Base-by-base conservation (phyloP, 768 basidiomycete genomes). In the Amanita brunnescens region DNA sequence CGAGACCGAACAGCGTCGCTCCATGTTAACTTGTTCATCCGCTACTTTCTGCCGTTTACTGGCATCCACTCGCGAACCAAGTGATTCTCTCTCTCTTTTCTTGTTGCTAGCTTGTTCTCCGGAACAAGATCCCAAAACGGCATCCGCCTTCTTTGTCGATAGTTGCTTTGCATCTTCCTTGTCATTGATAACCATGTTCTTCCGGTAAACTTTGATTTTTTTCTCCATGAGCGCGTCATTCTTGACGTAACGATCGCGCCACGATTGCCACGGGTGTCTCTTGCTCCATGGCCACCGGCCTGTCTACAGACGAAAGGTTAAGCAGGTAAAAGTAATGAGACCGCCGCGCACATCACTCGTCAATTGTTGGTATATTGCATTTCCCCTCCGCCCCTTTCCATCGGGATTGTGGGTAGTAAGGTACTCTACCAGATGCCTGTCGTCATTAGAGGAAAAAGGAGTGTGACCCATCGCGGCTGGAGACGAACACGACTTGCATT, bases 161-260 rank as follows among this genome's bases (percentile, higher is more conserved):
- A 4, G 26, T 39, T 18, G 18, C 44, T 49, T 52, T n/a, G 24
- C 53, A 52, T 56, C 56, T 35, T 42, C 53, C 52, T 47, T 53
- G 20, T 24, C n/a, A 5, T 41, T 13, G 42, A 5, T 38, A 59
- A 54, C 47, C 61, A 60, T 16, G 20, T 54, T 68, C 51, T 54
- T 49, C 49, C 73, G 73, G 52, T 74, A 75, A 7, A 39, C 58
- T 33, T 45, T 55, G 34, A 84, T 81, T n/a, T 41, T 46, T 2
- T 8, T 23, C 53, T 83, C 72, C 47, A 79, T 81, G 0, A 55
- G 20, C 0, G 30, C 56, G 34, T 67, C 45, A 44, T 83, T 68
- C 54, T 69, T 78, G 54, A 60, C 66, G 56, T 85, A 85, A n/a
- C 75, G 70, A 41, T 79, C 73, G 20, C 80, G 74, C 84, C 84